phyloP scores from a whole-genome alignment of 2,329 filamentous ascomycete species.

The Mollisia scopiformis region DNA sequence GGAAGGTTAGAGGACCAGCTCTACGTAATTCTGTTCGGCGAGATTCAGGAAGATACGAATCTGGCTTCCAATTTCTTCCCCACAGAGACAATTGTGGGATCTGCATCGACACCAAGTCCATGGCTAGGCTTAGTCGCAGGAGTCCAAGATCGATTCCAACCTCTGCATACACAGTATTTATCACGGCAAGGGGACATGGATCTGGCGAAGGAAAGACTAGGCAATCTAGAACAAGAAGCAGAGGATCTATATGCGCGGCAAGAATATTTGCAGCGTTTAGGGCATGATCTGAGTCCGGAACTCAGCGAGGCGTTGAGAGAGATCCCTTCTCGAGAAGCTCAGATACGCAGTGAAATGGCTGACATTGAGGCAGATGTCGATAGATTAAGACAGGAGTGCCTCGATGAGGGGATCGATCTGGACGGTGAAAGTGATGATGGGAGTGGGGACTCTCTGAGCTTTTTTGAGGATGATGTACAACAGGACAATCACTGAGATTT shows the following conservation, averaged over 20 bases:
- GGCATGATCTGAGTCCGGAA: too few relatives aligned
- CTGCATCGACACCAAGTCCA: background rate
- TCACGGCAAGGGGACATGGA: constrained; percentile 23
- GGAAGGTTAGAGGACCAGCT: constrained; percentile 15
- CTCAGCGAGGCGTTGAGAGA: too few relatives aligned
- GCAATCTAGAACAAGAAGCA: constrained; percentile 10
- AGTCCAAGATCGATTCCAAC: constrained; percentile 8
- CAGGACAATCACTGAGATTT: too few relatives aligned
- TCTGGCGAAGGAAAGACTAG: constrained; percentile 14
- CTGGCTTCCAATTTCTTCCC: background rate
- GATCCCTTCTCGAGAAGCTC: constrained; percentile 3
- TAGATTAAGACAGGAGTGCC: constrained; percentile 8
- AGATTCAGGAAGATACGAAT: background rate
- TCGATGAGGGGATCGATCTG: constrained; percentile 18
- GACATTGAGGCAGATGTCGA: constrained; percentile 13
- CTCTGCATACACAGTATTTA: constrained; percentile 15
- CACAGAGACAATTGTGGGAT: background rate
- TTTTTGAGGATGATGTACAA: background rate
- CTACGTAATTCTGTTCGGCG: background rate
- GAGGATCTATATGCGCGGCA: background rate
- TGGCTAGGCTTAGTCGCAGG: constrained; percentile 3
- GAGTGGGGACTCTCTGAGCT: background rate
- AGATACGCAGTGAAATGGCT: constrained; percentile 7
- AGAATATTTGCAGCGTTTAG: too few relatives aligned
- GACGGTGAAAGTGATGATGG: background rate